Evolutionary conservation across 164 flowering plant genomes (phyloP).

Genomic region (Piper longum): DNA sequence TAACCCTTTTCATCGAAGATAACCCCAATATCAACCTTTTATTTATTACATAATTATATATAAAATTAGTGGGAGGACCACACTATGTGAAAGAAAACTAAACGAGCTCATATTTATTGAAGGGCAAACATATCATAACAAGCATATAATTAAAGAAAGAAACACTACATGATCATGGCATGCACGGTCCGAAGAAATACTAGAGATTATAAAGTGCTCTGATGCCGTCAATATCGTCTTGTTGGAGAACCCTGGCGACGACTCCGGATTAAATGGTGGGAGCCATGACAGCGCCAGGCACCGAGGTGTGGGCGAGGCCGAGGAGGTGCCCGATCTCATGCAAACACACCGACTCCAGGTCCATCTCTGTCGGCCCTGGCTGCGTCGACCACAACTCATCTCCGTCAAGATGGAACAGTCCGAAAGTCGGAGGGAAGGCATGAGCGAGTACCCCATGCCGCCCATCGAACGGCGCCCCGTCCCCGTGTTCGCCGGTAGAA

Average conservation of each 20-base stretch:
- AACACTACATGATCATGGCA: too few species aligned
- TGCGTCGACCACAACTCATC: conserved; percentile 48
- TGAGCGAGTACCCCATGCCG: conserved; percentile 55
- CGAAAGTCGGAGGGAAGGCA: conserved; percentile 66
- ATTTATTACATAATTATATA: too few species aligned
- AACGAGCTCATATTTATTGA: too few species aligned
- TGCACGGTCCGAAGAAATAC: too few species aligned
- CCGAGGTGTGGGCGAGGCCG: conserved; percentile 63
- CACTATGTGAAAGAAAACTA: too few species aligned
- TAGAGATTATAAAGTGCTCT: conserved; percentile 27
- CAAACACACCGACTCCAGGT: conserved; percentile 68
- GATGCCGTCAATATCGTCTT: conserved; percentile 52
- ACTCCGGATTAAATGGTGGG: conserved; percentile 41
- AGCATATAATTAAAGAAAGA: too few species aligned
- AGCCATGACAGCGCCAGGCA: conserved; percentile 58
- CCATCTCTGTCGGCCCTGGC: conserved; percentile 11
- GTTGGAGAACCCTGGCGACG: conserved; percentile 34
- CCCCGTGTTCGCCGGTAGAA: conserved; percentile 62
- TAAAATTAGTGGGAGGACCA: too few species aligned
- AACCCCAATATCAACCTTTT: too few species aligned
- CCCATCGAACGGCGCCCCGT: conserved; percentile 73
- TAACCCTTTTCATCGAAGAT: too few species aligned
- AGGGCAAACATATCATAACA: too few species aligned
- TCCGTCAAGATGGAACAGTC: conserved; percentile 46
- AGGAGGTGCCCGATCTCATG: conserved; percentile 53